These are phyloP conservation scores for Myxozyma neglecta DNA, from an alignment of 805 yeast genomes.

Conservation along the genomic window DNA sequence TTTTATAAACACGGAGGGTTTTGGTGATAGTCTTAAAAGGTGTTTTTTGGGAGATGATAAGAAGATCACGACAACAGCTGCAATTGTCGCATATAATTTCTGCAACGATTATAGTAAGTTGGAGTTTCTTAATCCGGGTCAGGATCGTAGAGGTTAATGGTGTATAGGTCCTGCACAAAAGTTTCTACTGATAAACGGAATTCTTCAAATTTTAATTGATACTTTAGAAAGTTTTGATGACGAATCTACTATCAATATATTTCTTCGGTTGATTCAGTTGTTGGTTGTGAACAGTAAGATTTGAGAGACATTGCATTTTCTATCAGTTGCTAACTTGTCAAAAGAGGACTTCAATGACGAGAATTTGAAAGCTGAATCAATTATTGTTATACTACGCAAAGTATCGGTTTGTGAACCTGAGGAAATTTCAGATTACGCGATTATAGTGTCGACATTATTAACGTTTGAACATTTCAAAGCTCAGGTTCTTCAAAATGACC, in stretches of 20 bases:
- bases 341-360: slow-evolving; percentile 1
- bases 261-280: slow-evolving; percentile 4
- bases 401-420: neutral
- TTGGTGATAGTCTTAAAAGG: neutral
- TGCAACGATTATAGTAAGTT: slow-evolving; percentile 11
- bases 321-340: neutral
- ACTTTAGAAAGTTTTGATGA: neutral
- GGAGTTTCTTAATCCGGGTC: neutral
- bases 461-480: neutral
- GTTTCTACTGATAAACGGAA: neutral
- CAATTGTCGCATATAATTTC: slow-evolving; percentile 14
- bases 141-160: too few relatives aligned
- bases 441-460: slow-evolving; percentile 1
- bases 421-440: slow-evolving; percentile 1
- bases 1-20: neutral
- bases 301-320: neutral
- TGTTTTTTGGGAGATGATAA: neutral
- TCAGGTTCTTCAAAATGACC: neutral
- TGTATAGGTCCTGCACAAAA: slow-evolving; percentile 5
- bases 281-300: slow-evolving; percentile 5
- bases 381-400: neutral
- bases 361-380: neutral
- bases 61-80: slow-evolving; percentile 1
- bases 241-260: neutral
- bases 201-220: neutral